phyloP scores from a whole-genome alignment of 768 basidiomycete species.

The Lactifluus rugatus region DNA sequence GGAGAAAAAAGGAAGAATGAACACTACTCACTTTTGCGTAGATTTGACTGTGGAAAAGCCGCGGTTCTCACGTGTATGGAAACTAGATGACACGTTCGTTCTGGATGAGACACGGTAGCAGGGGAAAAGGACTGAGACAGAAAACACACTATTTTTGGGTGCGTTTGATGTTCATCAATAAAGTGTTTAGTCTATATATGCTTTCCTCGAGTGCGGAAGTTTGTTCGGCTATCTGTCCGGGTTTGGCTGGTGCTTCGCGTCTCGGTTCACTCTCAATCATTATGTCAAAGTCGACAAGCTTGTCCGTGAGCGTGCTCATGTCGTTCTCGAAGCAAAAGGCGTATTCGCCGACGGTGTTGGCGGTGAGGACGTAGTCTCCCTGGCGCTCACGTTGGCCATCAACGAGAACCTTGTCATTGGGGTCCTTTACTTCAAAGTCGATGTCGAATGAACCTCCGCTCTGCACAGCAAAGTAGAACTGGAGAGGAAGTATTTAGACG shows the following conservation, averaged over 20 bases:
- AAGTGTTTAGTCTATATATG: conserved; percentile 79
- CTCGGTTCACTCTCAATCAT: conserved; percentile 98
- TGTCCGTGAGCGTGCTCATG: conserved; percentile 89
- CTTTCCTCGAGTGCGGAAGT: conserved; percentile 93
- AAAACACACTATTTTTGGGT: conserved; percentile 83
- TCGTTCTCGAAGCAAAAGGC: conserved; percentile 98
- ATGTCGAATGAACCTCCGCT: conserved; percentile 96
- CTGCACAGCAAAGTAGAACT: conserved; percentile 99
- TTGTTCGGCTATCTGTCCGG: conserved; percentile 83
- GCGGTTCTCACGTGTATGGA: conserved; percentile 89
- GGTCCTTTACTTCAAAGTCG: conserved; percentile 88
- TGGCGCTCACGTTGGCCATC: conserved; percentile 86
- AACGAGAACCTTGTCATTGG: conserved; percentile 77
- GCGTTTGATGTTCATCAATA: conserved; percentile 83
- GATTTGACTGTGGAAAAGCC: conserved; percentile 91
- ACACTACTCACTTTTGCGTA: conserved; percentile 59
- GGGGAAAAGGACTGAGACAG: not conserved
- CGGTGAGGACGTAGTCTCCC: conserved; percentile 96
- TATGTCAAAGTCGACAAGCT: conserved; percentile 91
- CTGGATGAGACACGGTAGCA: not conserved
- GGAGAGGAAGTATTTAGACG: conserved; percentile 16
- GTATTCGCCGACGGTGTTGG: conserved; percentile 84
- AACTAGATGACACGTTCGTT: conserved; percentile 37
- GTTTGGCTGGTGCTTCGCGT: conserved; percentile 78
- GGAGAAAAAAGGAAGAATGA: not conserved